Evolutionary conservation across 345 rosid genomes (phyloP).

Genomic region (Lumnitzera racemosa): DNA sequence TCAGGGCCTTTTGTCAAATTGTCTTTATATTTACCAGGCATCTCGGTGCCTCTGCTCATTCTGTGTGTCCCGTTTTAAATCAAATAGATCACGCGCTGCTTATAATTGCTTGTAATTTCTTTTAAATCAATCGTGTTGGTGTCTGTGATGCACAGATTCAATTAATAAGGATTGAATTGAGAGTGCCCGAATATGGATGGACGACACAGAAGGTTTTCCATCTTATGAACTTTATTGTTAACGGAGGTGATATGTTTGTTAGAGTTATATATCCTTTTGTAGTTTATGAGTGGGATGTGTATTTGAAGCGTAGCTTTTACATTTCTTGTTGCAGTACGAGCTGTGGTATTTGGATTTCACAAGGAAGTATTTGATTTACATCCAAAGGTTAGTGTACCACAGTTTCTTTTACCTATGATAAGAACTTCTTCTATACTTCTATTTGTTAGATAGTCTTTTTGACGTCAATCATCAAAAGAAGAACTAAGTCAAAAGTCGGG

Average conservation of each 20-base stretch:
- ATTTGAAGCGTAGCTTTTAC: background rate
- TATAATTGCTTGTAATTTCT: conserved; percentile 1
- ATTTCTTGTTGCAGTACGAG: conserved; percentile 54
- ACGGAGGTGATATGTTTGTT: conserved; percentile 62
- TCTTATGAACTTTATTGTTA: conserved; percentile 94
- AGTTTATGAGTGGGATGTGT: background rate
- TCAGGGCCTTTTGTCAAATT: too few relatives aligned
- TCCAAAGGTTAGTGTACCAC: conserved; percentile 68
- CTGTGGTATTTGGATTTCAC: conserved; percentile 94
- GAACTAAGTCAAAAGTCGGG: too few relatives aligned
- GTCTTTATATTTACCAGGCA: too few relatives aligned
- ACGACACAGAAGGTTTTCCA: conserved; percentile 97
- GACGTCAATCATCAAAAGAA: too few relatives aligned
- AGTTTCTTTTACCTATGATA: too few relatives aligned
- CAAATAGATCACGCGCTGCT: too few relatives aligned
- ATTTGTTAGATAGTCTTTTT: too few relatives aligned
- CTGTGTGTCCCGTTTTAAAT: too few relatives aligned
- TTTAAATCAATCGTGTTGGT: background rate
- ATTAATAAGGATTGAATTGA: conserved; percentile 75
- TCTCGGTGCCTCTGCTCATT: too few relatives aligned
- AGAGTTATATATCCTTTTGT: background rate
- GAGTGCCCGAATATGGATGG: conserved; percentile 99
- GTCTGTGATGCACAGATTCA: conserved; percentile 49
- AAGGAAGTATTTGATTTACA: conserved; percentile 58
- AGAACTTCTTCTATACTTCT: too few relatives aligned